Evolutionary conservation across 2,329 filamentous ascomycete species (phyloP).

Genomic region (Beauveria australis): DNA sequence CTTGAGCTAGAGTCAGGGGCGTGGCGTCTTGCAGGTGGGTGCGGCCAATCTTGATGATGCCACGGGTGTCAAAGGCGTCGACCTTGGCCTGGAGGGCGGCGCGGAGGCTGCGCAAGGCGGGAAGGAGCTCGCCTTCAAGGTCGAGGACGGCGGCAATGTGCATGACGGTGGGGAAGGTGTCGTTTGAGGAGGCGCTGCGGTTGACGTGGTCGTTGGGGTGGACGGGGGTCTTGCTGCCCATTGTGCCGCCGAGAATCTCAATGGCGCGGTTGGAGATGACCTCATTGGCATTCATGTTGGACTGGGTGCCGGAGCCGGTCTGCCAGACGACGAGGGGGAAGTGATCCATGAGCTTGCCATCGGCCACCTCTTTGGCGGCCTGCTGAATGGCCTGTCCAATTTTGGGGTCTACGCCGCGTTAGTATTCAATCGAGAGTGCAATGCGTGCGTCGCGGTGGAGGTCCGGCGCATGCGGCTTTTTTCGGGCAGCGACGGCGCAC

Average conservation of each 20-base stretch:
- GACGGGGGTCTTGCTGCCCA: constrained; percentile 96
- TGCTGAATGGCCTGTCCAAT: constrained; percentile 89
- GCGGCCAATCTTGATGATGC: constrained; percentile 98
- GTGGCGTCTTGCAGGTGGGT: constrained; percentile 98
- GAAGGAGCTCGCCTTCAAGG: constrained; percentile 77
- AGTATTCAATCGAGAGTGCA: constrained; percentile 32
- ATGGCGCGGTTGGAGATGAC: constrained; percentile 99
- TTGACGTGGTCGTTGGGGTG: constrained; percentile 99
- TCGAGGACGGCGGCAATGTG: constrained; percentile 96
- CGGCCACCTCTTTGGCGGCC: constrained; percentile 86
- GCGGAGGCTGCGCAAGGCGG: constrained; percentile 72
- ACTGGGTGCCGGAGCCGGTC: constrained; percentile 96
- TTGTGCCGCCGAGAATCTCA: constrained; percentile 87
- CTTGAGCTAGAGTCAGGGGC: constrained; percentile 87
- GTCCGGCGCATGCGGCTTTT: constrained; percentile 1
- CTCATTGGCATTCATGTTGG: constrained; percentile 99
- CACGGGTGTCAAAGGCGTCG: constrained; percentile 71
- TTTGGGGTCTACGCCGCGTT: constrained; percentile 51
- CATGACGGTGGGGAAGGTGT: constrained; percentile 99
- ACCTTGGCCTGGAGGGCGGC: constrained; percentile 81
- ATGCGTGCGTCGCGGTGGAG: too few species aligned
- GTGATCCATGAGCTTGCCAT: constrained; percentile 89
- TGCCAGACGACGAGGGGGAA: constrained; percentile 99
- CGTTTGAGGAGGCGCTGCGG: constrained; percentile 97
- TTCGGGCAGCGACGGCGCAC: neutral